Evolutionary conservation across 805 yeast genomes (phyloP), one percentile per base, ranked within the genome.

Genomic region (Monosporozyma yasuniensis): DNA sequence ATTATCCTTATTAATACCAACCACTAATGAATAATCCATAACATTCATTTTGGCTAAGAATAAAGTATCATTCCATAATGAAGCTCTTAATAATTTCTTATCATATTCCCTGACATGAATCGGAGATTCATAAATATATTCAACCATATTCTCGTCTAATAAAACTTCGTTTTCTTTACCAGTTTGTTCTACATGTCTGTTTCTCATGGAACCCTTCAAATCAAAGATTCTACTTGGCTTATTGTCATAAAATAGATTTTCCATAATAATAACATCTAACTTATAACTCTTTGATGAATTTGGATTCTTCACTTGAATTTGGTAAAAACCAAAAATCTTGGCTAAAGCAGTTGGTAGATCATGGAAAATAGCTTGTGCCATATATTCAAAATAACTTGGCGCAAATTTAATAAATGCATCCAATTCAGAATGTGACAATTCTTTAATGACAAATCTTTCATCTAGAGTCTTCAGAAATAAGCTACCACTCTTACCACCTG

Each of bases 71-170:
- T 95, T 93, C 84, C 95, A 93, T 27, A 93, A 69, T 0, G 96
- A 90, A 0, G 96, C 91, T 44, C 96, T 71, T 46, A 93, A 66
- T 37, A 89, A 69, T 58, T 86, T 83, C 63, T 93, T 93, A 62
- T 89, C 91, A 58, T 89, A 90, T 59, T 91, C 97, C 51, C 91
- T 74, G 5, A 93, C 96, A 72, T 88, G 95, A 35, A 93, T 77
- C 0, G 99, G 99, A 22, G 95, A 84, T 64, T 93, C 99, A 61
- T 88, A 93, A 52, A 95, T 91, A 63, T 88, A 93, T 63, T 93
- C 99, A 53, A 93, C 95, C 99, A 93, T 93, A 62, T 93, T 93
- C 60, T 93, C 99, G 67, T 93, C 99, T 49, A 93, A 69, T 23
- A 93, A 70, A 1, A 93, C 99, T 66, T 93, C 98, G 61, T 93